Conservation (phyloP, 345 rosid genomes). For the Pseudoturritis turrita region DNA sequence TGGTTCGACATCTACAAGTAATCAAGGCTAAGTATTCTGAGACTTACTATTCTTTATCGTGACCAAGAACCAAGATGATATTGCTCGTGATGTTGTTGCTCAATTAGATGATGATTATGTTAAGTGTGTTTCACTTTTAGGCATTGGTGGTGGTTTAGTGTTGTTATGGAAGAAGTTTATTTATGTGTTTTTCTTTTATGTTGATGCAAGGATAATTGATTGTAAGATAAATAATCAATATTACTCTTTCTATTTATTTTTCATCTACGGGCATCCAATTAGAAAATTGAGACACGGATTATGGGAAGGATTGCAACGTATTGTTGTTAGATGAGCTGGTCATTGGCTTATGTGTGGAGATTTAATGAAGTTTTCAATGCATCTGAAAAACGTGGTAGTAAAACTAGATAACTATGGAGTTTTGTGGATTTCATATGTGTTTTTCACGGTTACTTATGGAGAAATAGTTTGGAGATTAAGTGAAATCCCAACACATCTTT, state of each 20-base stretch:
- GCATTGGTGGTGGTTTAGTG: background rate
- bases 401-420: too few species aligned
- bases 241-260: background rate
- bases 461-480: too few species aligned
- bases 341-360: too few species aligned
- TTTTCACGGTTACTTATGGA: too few species aligned
- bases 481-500: too few species aligned
- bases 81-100: background rate
- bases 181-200: background rate
- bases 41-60: background rate
- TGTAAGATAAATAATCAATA: background rate
- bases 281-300: too few species aligned
- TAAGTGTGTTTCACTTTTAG: background rate
- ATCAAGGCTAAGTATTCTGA: background rate
- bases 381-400: too few species aligned
- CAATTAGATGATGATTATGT: background rate
- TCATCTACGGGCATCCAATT: too few species aligned
- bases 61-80: background rate
- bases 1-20: background rate
- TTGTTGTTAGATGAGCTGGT: too few species aligned
- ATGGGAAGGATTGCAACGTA: too few species aligned
- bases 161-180: background rate
- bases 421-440: too few species aligned
- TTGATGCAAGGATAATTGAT: background rate
- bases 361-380: too few species aligned